Conservation (phyloP, 202 grass and related monocot genomes). For the Carex arenaria region DNA sequence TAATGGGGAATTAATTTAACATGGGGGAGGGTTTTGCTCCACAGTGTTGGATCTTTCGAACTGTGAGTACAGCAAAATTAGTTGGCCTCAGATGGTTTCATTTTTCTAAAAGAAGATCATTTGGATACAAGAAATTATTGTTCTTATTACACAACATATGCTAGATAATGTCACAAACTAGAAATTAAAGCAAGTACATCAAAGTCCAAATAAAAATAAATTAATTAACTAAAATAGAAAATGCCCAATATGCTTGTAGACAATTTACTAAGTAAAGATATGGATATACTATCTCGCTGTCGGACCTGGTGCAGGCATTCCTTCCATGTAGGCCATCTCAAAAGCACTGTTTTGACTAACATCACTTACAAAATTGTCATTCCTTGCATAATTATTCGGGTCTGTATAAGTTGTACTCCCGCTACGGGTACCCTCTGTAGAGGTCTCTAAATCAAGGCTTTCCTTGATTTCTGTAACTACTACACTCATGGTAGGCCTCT, state of each 20-base stretch:
- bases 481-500: slow-evolving; percentile 31
- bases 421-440: background rate
- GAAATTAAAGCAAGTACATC: background rate
- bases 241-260: background rate
- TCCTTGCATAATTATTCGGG: background rate
- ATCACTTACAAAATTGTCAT: background rate
- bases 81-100: too few relatives aligned
- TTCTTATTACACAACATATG: too few relatives aligned
- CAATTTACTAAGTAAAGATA: background rate
- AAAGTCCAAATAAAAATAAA: background rate
- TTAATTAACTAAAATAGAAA: background rate
- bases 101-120: too few relatives aligned
- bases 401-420: background rate
- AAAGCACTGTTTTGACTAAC: slow-evolving; percentile 1
- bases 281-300: background rate
- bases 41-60: too few relatives aligned
- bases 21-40: background rate
- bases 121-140: too few relatives aligned
- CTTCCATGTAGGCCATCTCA: background rate
- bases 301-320: background rate
- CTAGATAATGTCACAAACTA: too few relatives aligned
- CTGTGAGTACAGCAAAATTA: too few relatives aligned
- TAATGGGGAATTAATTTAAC: background rate
- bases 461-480: slow-evolving; percentile 29
- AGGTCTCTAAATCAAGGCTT: slow-evolving; percentile 19